Conservation (phyloP, 2,329 filamentous ascomycete genomes). For the Escovopsis sp. region DNA sequence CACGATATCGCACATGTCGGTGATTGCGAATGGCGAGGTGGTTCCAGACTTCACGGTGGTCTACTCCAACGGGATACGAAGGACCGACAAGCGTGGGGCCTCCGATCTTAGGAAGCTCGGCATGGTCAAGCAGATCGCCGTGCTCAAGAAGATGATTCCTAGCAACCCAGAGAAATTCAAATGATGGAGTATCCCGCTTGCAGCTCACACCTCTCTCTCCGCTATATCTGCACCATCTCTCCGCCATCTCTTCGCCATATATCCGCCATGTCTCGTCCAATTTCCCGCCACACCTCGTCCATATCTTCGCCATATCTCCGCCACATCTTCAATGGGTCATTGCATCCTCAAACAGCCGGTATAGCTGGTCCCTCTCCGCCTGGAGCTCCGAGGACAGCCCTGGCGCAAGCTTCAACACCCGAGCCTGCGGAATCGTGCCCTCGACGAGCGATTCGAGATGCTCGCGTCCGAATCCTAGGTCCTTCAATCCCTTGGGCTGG, state of each 20-base stretch:
- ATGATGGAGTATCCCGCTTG: no score
- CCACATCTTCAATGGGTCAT: conserved; percentile 24
- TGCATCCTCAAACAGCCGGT: conserved; percentile 49
- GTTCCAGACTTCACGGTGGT: conserved; percentile 55
- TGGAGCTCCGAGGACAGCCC: conserved; percentile 56
- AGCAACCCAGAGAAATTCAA: conserved; percentile 41
- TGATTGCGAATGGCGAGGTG: conserved; percentile 39
- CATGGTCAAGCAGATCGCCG: conserved; percentile 52
- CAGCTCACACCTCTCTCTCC: neutral
- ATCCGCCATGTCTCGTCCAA: no score
- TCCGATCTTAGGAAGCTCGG: conserved; percentile 47
- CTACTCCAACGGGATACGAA: conserved; percentile 46
- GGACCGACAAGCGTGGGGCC: conserved; percentile 44
- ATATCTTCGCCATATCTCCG: no score
- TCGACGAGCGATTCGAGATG: conserved; percentile 79
- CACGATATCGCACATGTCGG: conserved; percentile 51
- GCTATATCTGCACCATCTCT: no score
- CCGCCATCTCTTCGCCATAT: no score
- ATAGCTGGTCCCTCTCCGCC: conserved; percentile 56
- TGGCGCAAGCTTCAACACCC: conserved; percentile 85
- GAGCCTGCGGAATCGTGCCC: conserved; percentile 80
- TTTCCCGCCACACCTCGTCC: no score
- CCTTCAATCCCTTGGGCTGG: conserved; percentile 75
- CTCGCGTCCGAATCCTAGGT: conserved; percentile 59
- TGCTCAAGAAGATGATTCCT: conserved; percentile 49